Conservation (phyloP, 805 yeast species). For the Scheffersomyces coipomensis region DNA sequence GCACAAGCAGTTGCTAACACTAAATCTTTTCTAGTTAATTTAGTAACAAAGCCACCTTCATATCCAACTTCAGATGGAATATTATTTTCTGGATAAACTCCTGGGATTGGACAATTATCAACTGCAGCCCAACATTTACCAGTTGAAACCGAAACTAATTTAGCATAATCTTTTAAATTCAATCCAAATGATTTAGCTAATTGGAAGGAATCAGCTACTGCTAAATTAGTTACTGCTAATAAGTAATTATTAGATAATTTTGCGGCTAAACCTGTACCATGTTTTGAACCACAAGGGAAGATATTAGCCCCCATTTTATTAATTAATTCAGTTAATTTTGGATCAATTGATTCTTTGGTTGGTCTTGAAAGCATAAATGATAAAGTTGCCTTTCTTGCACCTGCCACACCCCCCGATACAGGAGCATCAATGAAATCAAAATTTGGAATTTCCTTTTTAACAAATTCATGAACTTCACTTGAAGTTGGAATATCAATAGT, state of each 20-base stretch:
- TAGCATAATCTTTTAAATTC: slow-evolving; percentile 45
- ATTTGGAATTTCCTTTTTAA: slow-evolving; percentile 27
- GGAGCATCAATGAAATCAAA: slow-evolving; percentile 54
- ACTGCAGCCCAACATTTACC: slow-evolving; percentile 57
- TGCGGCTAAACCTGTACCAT: slow-evolving; percentile 55
- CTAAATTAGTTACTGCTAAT: slow-evolving; percentile 52
- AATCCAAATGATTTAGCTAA: slow-evolving; percentile 50
- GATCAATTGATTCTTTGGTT: slow-evolving; percentile 24
- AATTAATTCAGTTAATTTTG: slow-evolving; percentile 27
- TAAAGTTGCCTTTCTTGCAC: slow-evolving; percentile 50
- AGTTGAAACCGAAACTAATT: slow-evolving; percentile 49
- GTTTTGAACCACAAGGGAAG: slow-evolving; percentile 47
- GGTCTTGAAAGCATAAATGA: slow-evolving; percentile 51
- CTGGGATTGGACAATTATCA: slow-evolving; percentile 54
- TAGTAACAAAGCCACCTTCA: slow-evolving; percentile 50
- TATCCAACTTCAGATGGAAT: slow-evolving; percentile 47
- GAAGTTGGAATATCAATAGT: slow-evolving; percentile 53
- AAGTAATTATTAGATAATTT: slow-evolving; percentile 54
- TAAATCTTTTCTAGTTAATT: slow-evolving; percentile 43
- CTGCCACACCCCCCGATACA: slow-evolving; percentile 55
- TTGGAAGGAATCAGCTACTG: slow-evolving; percentile 55
- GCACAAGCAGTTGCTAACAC: slow-evolving; percentile 43
- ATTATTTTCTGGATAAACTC: slow-evolving; percentile 35
- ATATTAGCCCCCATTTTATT: slow-evolving; percentile 47
- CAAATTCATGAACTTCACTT: slow-evolving; percentile 32